Base-by-base conservation (phyloP, 1,284 basidiomycete genomes). In the Ustilago shanxiensis region DNA sequence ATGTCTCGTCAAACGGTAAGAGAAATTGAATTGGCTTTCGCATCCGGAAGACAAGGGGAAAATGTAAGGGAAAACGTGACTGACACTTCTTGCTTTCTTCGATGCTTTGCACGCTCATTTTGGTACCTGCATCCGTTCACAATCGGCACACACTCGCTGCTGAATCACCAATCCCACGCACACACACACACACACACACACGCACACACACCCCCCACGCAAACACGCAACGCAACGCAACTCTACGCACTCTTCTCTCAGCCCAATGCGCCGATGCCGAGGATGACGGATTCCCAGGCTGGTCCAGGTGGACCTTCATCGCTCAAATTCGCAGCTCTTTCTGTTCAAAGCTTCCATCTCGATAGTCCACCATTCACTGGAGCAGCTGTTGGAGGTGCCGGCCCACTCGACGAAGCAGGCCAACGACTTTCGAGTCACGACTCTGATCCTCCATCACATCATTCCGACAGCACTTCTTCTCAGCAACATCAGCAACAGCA, bases 301-400 rank as follows among this genome's bases (percentile, higher is more conserved):
- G 80, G 81, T 20, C 79, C 82, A 0, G 76, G 78, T 37, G 80
- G 57, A 5, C 80, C 80, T 14, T 72, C 79, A 1, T 82, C 81
- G 41, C 76, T 85, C 66, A 80, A 82, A 37, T 83, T 82, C 41
- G 78, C 82, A 24, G 82, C 84, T 18, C 79, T 86, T 4, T 81
- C 73, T 28, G 79, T 79, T 1, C 78, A 86, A 33, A 85, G 83
- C 66, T 86, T 84, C 61, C 79, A 81, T 39, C 80, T 86, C 22
- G 84, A 86, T 66, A 81, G 78, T 52, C 84, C 84, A 26, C 84
- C 84, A 7, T 86, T 86, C 64, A 86, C 83, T 0, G 84, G 84
- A 35, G 74, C 82, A 9, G 80, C 83, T 8, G 79, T 81, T 16
- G 75, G 79, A 37, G 78, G 74, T 24, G 76, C 69, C 22, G 77